Percentiles rank a stretch among this genome's conserved stretches.
Evolutionary conservation across 805 yeast genomes (phyloP).

Genomic region (Cyberlindnera meyerae): DNA sequence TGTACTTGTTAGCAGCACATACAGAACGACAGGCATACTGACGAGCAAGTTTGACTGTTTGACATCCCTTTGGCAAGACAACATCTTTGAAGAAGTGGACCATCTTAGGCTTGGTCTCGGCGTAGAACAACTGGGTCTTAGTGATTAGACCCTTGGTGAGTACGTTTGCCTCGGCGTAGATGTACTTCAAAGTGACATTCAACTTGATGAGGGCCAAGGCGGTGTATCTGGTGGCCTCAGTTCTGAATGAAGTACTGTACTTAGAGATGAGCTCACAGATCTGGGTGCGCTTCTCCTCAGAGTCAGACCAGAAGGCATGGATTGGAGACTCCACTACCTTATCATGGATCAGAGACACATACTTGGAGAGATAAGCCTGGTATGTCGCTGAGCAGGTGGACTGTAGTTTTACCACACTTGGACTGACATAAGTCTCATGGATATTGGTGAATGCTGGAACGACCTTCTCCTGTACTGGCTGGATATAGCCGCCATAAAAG

Average conservation of each 20-base stretch:
- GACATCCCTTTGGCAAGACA: slow-evolving; percentile 3
- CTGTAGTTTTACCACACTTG: slow-evolving; percentile 7
- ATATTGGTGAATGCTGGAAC: slow-evolving; percentile 6
- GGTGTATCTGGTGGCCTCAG: slow-evolving; percentile 7
- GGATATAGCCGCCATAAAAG: slow-evolving; percentile 20
- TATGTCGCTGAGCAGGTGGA: slow-evolving; percentile 9
- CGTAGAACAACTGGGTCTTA: slow-evolving; percentile 1
- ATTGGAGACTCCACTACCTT: slow-evolving; percentile 10
- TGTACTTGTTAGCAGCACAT: slow-evolving; percentile 1
- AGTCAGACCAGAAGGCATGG: slow-evolving; percentile 1
- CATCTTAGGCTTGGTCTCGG: slow-evolving; percentile 6
- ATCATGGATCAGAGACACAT: slow-evolving; percentile 7
- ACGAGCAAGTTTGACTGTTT: not conserved
- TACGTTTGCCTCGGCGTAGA: slow-evolving; percentile 2
- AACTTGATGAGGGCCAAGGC: slow-evolving; percentile 10
- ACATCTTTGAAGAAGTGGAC: slow-evolving; percentile 5
- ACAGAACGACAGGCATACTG: not conserved
- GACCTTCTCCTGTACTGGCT: slow-evolving; percentile 15
- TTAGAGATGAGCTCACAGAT: not conserved
- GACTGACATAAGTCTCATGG: slow-evolving; percentile 9
- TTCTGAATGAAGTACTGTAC: not conserved
- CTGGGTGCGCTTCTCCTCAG: slow-evolving; percentile 1
- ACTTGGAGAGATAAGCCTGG: slow-evolving; percentile 9
- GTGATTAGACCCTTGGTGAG: not conserved
- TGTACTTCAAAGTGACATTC: slow-evolving; percentile 2